Base-by-base conservation (phyloP, 2,329 filamentous ascomycete species). In the Drechslerella stenobrocha region DNA sequence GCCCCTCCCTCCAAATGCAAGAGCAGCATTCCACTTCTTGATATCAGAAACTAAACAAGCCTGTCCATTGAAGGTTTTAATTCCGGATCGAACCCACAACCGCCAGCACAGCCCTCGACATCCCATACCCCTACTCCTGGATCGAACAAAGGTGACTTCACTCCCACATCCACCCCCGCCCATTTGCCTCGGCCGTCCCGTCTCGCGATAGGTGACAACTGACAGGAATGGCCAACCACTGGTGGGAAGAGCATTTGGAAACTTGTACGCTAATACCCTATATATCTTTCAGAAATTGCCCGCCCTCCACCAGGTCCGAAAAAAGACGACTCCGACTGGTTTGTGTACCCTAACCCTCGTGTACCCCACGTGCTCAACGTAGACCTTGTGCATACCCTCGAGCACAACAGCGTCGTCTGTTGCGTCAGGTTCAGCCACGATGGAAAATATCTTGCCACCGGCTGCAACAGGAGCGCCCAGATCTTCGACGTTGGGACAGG, bases 381-480 rank as follows among this genome's bases (percentile, higher is more conserved):
- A 55, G 90, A 96, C 71, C 82, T 98, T 35, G 87, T 96, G 47
- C 93, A 97, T 78, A 96, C 90, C 59, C 82, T 98, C 53, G 84
- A 85, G 67, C 93, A 98, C 75, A 89, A 96, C 75, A 97, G 92
- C 73, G 93, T 98, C 2, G 93, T 98, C 0, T 98, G 93, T 82
- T 98, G 93, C 76, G 93, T 98, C 32, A 84, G 93, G 63, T 98
- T 98, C 81, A 97, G 92, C 76, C 84, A 88, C 57, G 93, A 98
- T 75, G 93, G 93, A 72, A 91, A 95, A 75, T 96, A 89, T 73
- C 88, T 98, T 57, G 93, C 93, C 5, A 98, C 93, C 3, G 93
- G 93, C 42, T 97, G 93, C 81, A 98, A 98, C 78, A 83, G 91
- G 70, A 96, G 90, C n/a, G 93, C 93, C n/a, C 92, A 97, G 78